Conservation (phyloP, 495 filamentous ascomycete genomes). For the Endocarpon pusillum region DNA sequence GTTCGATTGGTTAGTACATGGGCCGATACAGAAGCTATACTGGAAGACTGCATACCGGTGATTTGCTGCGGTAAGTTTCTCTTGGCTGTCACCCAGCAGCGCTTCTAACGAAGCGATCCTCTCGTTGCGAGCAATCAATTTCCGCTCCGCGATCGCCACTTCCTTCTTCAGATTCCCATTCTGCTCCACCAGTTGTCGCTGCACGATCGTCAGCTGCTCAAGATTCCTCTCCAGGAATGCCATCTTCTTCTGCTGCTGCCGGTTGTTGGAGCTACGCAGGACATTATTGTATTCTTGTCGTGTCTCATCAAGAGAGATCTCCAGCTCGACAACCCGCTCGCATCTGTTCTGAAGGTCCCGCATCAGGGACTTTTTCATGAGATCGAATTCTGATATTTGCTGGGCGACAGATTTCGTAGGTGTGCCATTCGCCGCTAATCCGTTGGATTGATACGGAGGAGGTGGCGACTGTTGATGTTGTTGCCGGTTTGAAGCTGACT, state of each 20-base stretch:
- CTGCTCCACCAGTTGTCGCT: conserved; percentile 93
- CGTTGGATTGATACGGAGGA: conserved; percentile 36
- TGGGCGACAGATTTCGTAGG: conserved; percentile 92
- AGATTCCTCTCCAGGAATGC: conserved; percentile 96
- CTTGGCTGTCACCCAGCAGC: conserved; percentile 89
- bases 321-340: conserved; percentile 91
- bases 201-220: conserved; percentile 91
- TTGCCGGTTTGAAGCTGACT: conserved; percentile 53
- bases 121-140: conserved; percentile 90
- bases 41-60: conserved; percentile 52
- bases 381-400: conserved; percentile 94
- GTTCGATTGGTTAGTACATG: conserved; percentile 7
- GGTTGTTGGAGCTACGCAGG: conserved; percentile 84
- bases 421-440: conserved; percentile 35
- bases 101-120: conserved; percentile 83
- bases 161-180: conserved; percentile 95
- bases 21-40: conserved; percentile 1
- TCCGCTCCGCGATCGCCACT: conserved; percentile 93
- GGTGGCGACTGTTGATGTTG: conserved; percentile 53
- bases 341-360: conserved; percentile 95
- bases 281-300: conserved; percentile 98
- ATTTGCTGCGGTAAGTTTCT: conserved; percentile 89
- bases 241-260: conserved; percentile 99
- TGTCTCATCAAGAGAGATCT: conserved; percentile 91
- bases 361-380: conserved; percentile 99